Base-by-base conservation (phyloP, 352 stramenopile species). In the Phytopythium mirpurense region DNA sequence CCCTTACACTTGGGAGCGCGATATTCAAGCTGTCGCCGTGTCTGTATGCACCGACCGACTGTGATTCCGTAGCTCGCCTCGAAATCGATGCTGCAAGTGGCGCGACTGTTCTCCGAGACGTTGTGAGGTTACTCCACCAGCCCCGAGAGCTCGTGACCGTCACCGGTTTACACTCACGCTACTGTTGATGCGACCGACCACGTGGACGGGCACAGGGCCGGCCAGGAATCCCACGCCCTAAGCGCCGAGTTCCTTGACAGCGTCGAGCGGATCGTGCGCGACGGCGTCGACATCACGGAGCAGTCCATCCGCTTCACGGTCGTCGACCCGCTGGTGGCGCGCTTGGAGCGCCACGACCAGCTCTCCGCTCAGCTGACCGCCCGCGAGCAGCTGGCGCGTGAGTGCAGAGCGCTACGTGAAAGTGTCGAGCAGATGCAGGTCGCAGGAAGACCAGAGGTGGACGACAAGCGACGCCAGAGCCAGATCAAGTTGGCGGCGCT, bases 271-370 rank as follows among this genome's bases (percentile, higher is more conserved):
- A 76, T 90, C 56, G 67, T 77, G n/a, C 67, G 58, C 35, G 63
- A 82, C 38, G 63, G 79, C 24, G 78, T 69, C 0, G 73, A 90
- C 23, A 63, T 74, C 40, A 75, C 89, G 70, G 79, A 93, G 36
- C 83, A 90, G 56, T 83, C 83, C 4, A 72, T 93, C 44, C 73
- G 78, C 14, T 89, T 93, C 59, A 93, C 79, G 1, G 74, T 90
- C 16, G 23, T 90, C 44, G 79, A 90, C 48, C 79, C 83, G 9
- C 48, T 93, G 5, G 57, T 71, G 40, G 67, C 68, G 16, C 70
- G 65, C 9, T 65, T 93, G 35, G 67, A 86, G 31, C 67, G 64
- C 16, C 70, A 90, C 60, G 57, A 72, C 2, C 46, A 68, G 12
- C 46, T 93, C n/a, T 68, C 65, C 18, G 36, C 57, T 10, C 55